These are phyloP conservation scores for Cyberlindnera americana DNA, from an alignment of 805 yeast species.

Conservation along the genomic window DNA sequence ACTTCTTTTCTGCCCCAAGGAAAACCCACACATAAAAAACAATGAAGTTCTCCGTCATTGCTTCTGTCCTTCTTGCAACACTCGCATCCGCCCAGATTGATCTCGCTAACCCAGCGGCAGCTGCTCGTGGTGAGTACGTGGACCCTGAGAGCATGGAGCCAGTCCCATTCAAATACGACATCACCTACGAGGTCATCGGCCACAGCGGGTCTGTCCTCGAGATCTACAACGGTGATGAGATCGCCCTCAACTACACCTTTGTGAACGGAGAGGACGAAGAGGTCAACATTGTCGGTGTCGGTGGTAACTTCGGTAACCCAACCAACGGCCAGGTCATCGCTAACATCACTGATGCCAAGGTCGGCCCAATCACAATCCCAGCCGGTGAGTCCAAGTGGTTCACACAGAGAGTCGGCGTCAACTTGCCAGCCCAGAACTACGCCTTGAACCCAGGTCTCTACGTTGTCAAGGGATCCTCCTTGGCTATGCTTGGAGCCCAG, in stretches of 20 bases:
- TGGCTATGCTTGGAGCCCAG: conserved; percentile 54
- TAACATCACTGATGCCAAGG: conserved; percentile 60
- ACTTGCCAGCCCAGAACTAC: conserved; percentile 54
- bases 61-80: conserved; percentile 14
- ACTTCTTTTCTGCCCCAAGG: background rate
- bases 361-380: conserved; percentile 56
- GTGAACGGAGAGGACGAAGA: conserved; percentile 49
- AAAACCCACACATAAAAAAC: background rate
- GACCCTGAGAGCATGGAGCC: conserved; percentile 23
- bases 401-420: conserved; percentile 57
- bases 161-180: conserved; percentile 42
- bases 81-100: conserved; percentile 17
- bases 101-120: conserved; percentile 18
- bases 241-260: conserved; percentile 49
- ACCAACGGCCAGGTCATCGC: conserved; percentile 46
- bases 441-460: conserved; percentile 57
- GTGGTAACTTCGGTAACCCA: conserved; percentile 61
- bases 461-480: conserved; percentile 44
- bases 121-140: conserved; percentile 16
- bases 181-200: conserved; percentile 48
- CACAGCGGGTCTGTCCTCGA: conserved; percentile 39
- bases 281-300: conserved; percentile 59
- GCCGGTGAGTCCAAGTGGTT: conserved; percentile 48
- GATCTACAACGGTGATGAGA: conserved; percentile 48
- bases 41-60: conserved; percentile 21